Evolutionary conservation across 1,284 basidiomycete genomes (phyloP).

Genomic region (Pholiota adiposa): DNA sequence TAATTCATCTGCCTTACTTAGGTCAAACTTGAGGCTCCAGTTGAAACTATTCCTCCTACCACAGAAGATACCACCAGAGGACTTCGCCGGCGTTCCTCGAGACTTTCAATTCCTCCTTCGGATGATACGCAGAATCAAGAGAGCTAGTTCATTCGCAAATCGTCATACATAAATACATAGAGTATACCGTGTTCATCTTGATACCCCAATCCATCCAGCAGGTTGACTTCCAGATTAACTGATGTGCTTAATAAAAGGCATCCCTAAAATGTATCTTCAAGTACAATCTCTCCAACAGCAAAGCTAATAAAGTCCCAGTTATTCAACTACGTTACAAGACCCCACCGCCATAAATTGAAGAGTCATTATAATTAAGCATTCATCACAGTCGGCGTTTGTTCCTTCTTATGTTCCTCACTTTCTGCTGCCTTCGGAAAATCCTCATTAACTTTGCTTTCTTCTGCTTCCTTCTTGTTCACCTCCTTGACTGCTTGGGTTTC

Average conservation of each 20-base stretch:
- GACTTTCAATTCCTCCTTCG: slow-evolving; percentile 13
- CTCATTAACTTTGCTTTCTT: background rate
- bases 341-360: background rate
- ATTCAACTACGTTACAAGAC: background rate
- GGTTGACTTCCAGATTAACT: too few species aligned
- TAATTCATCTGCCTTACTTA: too few species aligned
- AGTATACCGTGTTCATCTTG: too few species aligned
- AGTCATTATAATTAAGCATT: background rate
- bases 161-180: background rate
- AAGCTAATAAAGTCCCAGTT: background rate
- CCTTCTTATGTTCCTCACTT: background rate
- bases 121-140: slow-evolving; percentile 9
- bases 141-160: background rate
- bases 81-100: slow-evolving; percentile 27
- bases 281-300: too few species aligned
- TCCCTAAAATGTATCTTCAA: too few species aligned
- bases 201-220: background rate
- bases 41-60: slow-evolving; percentile 20
- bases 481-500: too few species aligned
- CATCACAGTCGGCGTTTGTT: background rate
- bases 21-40: slow-evolving; percentile 25
- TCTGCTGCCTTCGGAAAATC: background rate
- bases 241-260: too few species aligned
- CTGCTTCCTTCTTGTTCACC: background rate
- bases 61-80: slow-evolving; percentile 20